phyloP scores from a whole-genome alignment of 441 rosid genomes.

The Lepidium campestre region DNA sequence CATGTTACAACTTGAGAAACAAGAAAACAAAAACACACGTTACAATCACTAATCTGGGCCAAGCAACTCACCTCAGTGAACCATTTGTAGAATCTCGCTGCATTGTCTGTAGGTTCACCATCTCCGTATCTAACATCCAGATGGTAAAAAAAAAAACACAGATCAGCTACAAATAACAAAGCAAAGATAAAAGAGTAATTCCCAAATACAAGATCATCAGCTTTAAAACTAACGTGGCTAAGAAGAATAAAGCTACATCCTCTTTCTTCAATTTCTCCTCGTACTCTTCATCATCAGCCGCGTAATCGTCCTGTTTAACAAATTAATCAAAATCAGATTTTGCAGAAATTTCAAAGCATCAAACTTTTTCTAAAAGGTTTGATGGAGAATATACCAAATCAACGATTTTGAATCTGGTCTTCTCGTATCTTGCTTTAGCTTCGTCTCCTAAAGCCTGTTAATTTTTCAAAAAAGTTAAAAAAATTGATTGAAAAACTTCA shows the following conservation, averaged over 20 bases:
- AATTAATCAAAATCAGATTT: not conserved
- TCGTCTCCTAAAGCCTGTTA: conserved; percentile 83
- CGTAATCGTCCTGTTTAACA: conserved; percentile 75
- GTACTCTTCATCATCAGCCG: conserved; percentile 88
- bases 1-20: conserved; percentile 10
- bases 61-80: conserved; percentile 64
- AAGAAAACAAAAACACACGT: conserved; percentile 7
- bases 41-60: not conserved
- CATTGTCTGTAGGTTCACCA: conserved; percentile 98
- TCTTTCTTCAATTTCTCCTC: conserved; percentile 87
- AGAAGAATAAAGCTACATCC: conserved; percentile 66
- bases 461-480: not conserved
- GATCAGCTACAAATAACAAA: not conserved
- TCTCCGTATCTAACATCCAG: conserved; percentile 73
- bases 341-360: not conserved
- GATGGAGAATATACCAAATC: conserved; percentile 55
- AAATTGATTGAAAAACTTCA: too few relatives aligned
- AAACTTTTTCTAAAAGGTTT: not conserved
- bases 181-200: not conserved
- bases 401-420: conserved; percentile 62
- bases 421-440: conserved; percentile 83
- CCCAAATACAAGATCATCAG: not conserved
- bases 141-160: conserved; percentile 6
- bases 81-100: conserved; percentile 98
- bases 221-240: conserved; percentile 75